Percentiles rank a stretch among this genome's conserved stretches.
These are phyloP conservation scores for Cymodocea nodosa DNA, from an alignment of 116 monocot genomes.

Conservation along the genomic window DNA sequence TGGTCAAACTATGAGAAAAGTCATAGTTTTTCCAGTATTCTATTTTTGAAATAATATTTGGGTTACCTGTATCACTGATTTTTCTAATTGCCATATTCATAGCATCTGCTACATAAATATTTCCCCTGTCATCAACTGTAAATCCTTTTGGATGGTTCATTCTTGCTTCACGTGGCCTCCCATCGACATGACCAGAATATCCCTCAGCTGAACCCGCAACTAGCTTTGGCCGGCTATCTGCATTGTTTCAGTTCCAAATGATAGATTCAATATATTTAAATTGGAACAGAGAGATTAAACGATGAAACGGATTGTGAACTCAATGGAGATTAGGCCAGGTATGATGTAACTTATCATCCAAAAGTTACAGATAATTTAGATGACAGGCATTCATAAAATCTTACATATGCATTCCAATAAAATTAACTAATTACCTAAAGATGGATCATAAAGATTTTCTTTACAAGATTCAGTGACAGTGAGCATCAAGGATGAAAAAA, in stretches of 20 bases:
- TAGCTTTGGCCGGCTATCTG: constrained; percentile 63
- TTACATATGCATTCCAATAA: neutral
- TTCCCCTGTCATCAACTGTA: constrained; percentile 48
- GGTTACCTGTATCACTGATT: constrained; percentile 50
- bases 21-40: too few relatives aligned
- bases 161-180: constrained; percentile 46
- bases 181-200: constrained; percentile 51
- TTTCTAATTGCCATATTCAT: constrained; percentile 69
- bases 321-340: neutral
- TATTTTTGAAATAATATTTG: neutral
- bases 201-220: constrained; percentile 56
- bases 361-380: neutral
- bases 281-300: neutral
- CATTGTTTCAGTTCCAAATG: neutral
- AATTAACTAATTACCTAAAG: neutral
- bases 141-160: constrained; percentile 60
- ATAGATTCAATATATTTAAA: neutral
- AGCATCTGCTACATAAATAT: constrained; percentile 53
- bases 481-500: too few relatives aligned
- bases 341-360: neutral
- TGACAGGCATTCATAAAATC: neutral
- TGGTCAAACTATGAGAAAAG: too few relatives aligned
- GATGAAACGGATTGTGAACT: neutral
- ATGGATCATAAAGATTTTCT: too few relatives aligned
- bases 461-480: too few relatives aligned